phyloP scores from a whole-genome alignment of 805 yeast species.

The Pichia exigua region DNA sequence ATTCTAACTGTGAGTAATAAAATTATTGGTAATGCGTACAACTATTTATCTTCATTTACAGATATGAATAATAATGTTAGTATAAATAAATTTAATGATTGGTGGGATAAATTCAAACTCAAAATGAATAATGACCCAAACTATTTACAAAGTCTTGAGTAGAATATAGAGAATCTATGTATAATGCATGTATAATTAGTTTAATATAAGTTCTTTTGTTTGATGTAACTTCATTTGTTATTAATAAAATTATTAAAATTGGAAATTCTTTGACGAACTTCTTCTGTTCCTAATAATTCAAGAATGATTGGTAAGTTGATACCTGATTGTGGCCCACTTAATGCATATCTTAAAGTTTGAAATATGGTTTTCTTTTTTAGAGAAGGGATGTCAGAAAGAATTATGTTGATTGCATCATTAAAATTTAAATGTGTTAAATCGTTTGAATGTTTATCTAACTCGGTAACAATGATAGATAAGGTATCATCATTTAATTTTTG shows the following conservation, averaged over 20 bases:
- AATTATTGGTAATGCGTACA: constrained; percentile 88
- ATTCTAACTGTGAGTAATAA: constrained; percentile 67
- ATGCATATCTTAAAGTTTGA: constrained; percentile 55
- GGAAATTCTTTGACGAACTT: constrained; percentile 24
- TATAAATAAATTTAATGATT: constrained; percentile 77
- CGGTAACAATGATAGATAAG: constrained; percentile 1
- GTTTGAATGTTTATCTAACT: constrained; percentile 7
- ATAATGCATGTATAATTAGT: constrained; percentile 1
- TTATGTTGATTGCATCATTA: constrained; percentile 6
- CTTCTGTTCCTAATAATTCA: constrained; percentile 43
- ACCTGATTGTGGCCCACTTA: constrained; percentile 68
- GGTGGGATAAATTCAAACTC: constrained; percentile 90
- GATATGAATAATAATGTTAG: constrained; percentile 76
- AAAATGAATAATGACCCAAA: constrained; percentile 75
- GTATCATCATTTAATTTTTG: constrained; percentile 11
- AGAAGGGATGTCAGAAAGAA: constrained; percentile 6
- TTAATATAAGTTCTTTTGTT: background rate
- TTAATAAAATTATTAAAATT: constrained; percentile 6
- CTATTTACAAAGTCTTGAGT: constrained; percentile 46
- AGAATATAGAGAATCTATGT: background rate
- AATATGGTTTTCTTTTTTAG: constrained; percentile 39
- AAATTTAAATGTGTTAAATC: constrained; percentile 10
- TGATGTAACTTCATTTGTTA: background rate
- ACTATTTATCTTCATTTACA: constrained; percentile 80
- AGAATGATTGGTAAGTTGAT: constrained; percentile 52